A percentile compares a stretch with the other conserved stretches of the same genome.
Conservation (phyloP, 768 basidiomycete genomes). For the Pleurotus platypus region DNA sequence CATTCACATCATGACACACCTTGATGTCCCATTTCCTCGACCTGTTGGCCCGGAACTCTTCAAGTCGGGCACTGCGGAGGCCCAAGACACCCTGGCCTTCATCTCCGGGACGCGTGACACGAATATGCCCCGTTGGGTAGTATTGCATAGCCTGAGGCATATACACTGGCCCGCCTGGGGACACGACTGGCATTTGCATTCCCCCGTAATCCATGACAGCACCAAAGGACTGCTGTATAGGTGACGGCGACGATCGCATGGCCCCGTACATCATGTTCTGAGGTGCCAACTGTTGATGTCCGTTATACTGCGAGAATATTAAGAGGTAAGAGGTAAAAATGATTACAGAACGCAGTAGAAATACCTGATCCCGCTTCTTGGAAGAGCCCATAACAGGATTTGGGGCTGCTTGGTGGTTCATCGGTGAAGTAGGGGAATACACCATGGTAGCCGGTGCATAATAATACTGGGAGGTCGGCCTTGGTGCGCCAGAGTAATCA, state of each 20-base stretch:
- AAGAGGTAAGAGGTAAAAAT: constrained; percentile 6
- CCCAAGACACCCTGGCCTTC: constrained; percentile 28
- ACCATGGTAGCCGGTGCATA: constrained; percentile 53
- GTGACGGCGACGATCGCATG: constrained; percentile 38
- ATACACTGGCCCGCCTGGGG: constrained; percentile 42
- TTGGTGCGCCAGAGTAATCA: constrained; percentile 48
- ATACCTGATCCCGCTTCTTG: constrained; percentile 62
- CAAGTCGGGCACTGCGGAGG: constrained; percentile 69
- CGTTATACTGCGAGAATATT: constrained; percentile 30
- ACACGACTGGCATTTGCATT: constrained; percentile 39
- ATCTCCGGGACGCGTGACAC: constrained; percentile 44
- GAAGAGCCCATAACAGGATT: constrained; percentile 38
- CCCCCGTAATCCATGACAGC: constrained; percentile 42
- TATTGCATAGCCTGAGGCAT: constrained; percentile 28
- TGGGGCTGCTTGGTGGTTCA: constrained; percentile 46
- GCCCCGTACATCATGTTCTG: constrained; percentile 39
- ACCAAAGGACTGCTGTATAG: constrained; percentile 41
- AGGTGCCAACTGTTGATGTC: constrained; percentile 42
- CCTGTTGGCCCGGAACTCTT: constrained; percentile 83
- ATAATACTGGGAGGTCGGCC: constrained; percentile 55
- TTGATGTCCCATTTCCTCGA: constrained; percentile 76
- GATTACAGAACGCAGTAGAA: constrained; percentile 9
- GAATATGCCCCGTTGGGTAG: constrained; percentile 31
- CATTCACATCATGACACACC: constrained; percentile 36
- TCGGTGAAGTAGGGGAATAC: constrained; percentile 48